Conservation (phyloP, 2,329 filamentous ascomycete species). For the Sporothrix protearum region DNA sequence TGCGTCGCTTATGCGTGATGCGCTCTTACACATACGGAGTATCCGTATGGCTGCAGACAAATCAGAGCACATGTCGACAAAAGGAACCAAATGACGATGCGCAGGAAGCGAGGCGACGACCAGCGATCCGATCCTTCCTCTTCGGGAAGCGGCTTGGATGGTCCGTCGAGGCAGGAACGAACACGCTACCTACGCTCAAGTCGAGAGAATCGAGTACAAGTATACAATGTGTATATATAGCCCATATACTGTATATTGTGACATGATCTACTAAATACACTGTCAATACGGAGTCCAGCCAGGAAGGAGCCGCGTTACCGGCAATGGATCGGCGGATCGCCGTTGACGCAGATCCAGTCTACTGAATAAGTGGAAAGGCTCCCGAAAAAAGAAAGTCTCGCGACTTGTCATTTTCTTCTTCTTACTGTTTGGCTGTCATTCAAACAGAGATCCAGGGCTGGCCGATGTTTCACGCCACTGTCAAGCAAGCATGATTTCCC, state of each 20-base stretch:
- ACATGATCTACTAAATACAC: not conserved
- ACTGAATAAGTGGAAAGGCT: not conserved
- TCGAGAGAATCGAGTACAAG: not conserved
- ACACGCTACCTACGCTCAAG: not conserved
- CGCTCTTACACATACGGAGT: too few species aligned
- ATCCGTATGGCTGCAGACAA: not conserved
- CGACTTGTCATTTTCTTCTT: not conserved
- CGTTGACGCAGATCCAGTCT: not conserved
- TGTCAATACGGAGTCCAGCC: not conserved
- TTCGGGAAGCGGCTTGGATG: not conserved
- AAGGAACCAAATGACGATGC: constrained; percentile 1
- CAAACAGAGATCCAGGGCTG: not conserved
- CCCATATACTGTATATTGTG: too few species aligned
- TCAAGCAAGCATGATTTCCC: not conserved
- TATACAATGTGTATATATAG: too few species aligned
- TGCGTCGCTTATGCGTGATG: not conserved
- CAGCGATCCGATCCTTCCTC: not conserved
- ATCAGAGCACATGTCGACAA: not conserved
- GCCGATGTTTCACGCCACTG: not conserved
- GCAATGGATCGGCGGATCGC: not conserved
- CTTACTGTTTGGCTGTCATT: not conserved
- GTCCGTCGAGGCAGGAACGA: not conserved
- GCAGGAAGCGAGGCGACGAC: not conserved
- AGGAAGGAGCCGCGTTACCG: constrained; percentile 12
- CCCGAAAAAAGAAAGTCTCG: not conserved